phyloP scores from a whole-genome alignment of 164 flowering plant genomes.

The Taxillus chinensis region DNA sequence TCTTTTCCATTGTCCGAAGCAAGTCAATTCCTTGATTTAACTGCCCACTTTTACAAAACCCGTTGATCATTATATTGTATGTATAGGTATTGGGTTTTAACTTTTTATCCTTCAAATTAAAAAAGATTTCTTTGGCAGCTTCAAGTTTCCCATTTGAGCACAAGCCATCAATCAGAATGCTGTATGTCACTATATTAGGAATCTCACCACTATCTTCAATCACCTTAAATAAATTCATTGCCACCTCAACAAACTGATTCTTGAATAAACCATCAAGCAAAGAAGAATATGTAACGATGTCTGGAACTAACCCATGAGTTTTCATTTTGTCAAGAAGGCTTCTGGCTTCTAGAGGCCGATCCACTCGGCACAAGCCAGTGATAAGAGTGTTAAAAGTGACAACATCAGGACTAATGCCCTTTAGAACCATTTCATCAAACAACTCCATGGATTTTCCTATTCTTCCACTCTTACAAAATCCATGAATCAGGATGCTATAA shows the following conservation, averaged over 20 bases:
- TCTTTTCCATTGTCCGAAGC: constrained; percentile 13
- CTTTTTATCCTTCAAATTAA: constrained; percentile 1
- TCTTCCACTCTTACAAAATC: constrained; percentile 7
- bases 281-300: background rate
- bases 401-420: constrained; percentile 4
- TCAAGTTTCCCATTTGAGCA: constrained; percentile 9
- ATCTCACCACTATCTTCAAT: constrained; percentile 5
- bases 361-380: constrained; percentile 3
- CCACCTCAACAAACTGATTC: constrained; percentile 10
- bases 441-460: constrained; percentile 5
- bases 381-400: constrained; percentile 12
- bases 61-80: constrained; percentile 16
- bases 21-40: constrained; percentile 9
- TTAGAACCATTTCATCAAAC: constrained; percentile 3
- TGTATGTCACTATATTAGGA: constrained; percentile 8
- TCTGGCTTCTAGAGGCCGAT: constrained; percentile 4
- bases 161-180: constrained; percentile 12
- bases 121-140: constrained; percentile 11
- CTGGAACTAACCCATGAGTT: background rate
- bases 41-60: constrained; percentile 11
- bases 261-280: constrained; percentile 16
- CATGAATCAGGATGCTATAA: constrained; percentile 6
- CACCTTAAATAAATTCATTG: constrained; percentile 10
- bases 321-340: constrained; percentile 15
- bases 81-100: constrained; percentile 10